Evolutionary conservation across 176 grass and related monocot species (phyloP).

Genomic region (Ananas comosus): DNA sequence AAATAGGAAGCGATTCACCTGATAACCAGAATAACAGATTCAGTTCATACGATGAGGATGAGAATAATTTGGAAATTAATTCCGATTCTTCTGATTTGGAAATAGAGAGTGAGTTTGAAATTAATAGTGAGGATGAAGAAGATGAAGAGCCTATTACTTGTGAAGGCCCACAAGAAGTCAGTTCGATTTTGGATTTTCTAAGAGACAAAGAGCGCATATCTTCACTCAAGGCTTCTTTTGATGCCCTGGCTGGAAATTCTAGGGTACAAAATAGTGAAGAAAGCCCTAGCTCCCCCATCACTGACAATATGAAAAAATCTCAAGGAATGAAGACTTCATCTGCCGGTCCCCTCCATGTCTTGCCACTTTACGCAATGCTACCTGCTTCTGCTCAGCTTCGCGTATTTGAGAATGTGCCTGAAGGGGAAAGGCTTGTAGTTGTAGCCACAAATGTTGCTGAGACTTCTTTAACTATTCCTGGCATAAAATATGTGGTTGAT

Average conservation of each 20-base stretch:
- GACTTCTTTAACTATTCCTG: conserved; percentile 89
- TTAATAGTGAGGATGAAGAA: conserved; percentile 57
- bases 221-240: conserved; percentile 69
- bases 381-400: conserved; percentile 80
- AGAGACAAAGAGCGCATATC: conserved; percentile 41
- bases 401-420: conserved; percentile 67
- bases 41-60: conserved; percentile 44
- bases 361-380: conserved; percentile 94
- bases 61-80: conserved; percentile 30
- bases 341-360: conserved; percentile 35
- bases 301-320: conserved; percentile 18
- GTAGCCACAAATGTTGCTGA: conserved; percentile 97
- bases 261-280: conserved; percentile 16
- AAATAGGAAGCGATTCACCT: conserved; percentile 45
- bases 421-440: conserved; percentile 79
- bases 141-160: conserved; percentile 37
- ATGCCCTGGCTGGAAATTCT: conserved; percentile 45
- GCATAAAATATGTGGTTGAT: conserved; percentile 93
- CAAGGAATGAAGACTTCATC: conserved; percentile 15
- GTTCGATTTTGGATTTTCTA: conserved; percentile 55
- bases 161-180: conserved; percentile 36
- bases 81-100: conserved; percentile 58
- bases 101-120: conserved; percentile 49
- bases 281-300: conserved; percentile 12
- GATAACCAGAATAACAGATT: conserved; percentile 54